Evolutionary conservation across 1,284 basidiomycete genomes (phyloP), one percentile per base, ranked within the genome.

Genomic region (Cystobasidiaceae sp.): DNA sequence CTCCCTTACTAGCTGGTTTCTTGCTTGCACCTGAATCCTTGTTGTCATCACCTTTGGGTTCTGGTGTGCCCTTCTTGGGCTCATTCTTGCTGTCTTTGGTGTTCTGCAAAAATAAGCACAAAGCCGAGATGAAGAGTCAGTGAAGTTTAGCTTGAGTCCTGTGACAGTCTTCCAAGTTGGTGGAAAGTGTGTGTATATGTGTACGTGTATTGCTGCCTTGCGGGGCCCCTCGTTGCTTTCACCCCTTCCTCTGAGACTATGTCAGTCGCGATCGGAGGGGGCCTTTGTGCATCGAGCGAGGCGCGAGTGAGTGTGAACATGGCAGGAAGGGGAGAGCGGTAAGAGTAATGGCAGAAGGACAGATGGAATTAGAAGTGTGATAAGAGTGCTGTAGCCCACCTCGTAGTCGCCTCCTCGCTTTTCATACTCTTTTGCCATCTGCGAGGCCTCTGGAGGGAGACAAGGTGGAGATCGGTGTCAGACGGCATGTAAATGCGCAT

Each of bases 361-460:
- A 55, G 17, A 23, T 51, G 48, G 30, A 32, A 54, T 30, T 34
- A 4, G 13, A 41, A 2, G 9, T 17, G 52, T 21, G 9, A 39
- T 19, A 41, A 48, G 21, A 32, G 45, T 2, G 37, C 3, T n/a
- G n/a, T n/a, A n/a, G 34, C 61, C 7, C 44, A 64, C 61, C 61
- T 78, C 75, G 71, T 79, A 79, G 11, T 66, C 72, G 15, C 78
- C 78, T 7, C 78, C 78, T 50, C 78, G 71, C 7, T 74, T 74
- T 68, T 79, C 78, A 68, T 79, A 79, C 56, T 75, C 73, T 67
- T 78, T 78, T 21, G 77, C 72, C 69, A 79, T 74, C 69, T 79
- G 77, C 59, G 72, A 66, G 0, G 76, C 74, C 71, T 78, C 61
- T 64, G 61, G 2, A 3, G 3, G 3, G 21, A 44, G 51, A 34